Conservation (phyloP, 495 filamentous ascomycete species). For the Trichoderma parareesei region DNA sequence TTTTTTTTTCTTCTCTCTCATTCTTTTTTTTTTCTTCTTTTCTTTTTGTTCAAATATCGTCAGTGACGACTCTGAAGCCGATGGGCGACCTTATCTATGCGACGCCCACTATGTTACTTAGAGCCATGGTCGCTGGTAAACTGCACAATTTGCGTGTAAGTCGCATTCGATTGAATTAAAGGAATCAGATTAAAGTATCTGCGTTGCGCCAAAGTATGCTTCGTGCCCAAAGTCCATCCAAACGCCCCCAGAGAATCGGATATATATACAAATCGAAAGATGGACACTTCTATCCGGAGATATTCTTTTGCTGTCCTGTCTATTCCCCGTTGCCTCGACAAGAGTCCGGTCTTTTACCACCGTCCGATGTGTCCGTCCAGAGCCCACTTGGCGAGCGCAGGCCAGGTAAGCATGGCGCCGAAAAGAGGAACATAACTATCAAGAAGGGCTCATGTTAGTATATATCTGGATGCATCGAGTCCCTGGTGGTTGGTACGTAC, state of each 20-base stretch:
- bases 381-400: background rate
- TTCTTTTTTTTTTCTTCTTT: too few species aligned
- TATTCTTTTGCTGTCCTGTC: background rate
- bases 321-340: background rate
- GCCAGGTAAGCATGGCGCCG: background rate
- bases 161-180: background rate
- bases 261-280: slow-evolving; percentile 8
- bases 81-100: too few species aligned
- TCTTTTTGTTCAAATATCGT: too few species aligned
- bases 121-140: too few species aligned
- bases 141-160: background rate
- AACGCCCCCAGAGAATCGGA: background rate
- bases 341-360: background rate
- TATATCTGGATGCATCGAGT: too few species aligned
- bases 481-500: background rate
- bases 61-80: too few species aligned
- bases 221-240: background rate
- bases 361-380: background rate
- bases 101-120: too few species aligned
- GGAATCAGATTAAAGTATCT: background rate
- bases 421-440: background rate
- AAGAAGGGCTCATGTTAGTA: background rate
- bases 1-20: too few species aligned
- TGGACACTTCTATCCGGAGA: background rate
- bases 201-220: slow-evolving; percentile 6